Percentiles rank a stretch among this genome's conserved stretches.
Conservation (phyloP, 2,329 filamentous ascomycete species). For the Stagonosporopsis chrysanthemi region DNA sequence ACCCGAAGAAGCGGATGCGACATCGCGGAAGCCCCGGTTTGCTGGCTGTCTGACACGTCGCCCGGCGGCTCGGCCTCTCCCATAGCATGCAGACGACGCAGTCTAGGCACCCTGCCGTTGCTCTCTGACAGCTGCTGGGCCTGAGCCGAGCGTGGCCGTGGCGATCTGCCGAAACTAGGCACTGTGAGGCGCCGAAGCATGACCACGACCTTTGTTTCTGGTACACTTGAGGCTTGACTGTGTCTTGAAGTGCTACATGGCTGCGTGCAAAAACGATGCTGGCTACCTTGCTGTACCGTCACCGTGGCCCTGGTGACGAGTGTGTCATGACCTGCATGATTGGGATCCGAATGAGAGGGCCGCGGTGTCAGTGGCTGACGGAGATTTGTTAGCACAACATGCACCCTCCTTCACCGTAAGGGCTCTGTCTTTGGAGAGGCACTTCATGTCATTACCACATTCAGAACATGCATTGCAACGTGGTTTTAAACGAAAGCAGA, state of each 20-base stretch:
- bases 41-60: slow-evolving; percentile 13
- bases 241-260: background rate
- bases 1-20: slow-evolving; percentile 7
- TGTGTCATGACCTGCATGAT: slow-evolving; percentile 14
- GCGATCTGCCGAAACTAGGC: slow-evolving; percentile 5
- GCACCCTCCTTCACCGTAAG: background rate
- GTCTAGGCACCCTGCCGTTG: slow-evolving; percentile 12
- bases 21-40: slow-evolving; percentile 5
- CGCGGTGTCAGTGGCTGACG: slow-evolving; percentile 9
- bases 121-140: slow-evolving; percentile 8
- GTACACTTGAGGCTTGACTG: background rate
- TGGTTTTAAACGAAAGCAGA: background rate
- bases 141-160: slow-evolving; percentile 5
- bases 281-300: background rate
- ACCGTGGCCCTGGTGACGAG: background rate
- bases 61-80: background rate
- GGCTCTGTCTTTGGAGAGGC: no score
- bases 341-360: background rate
- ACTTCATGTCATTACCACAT: no score
- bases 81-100: slow-evolving; percentile 13
- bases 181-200: slow-evolving; percentile 7
- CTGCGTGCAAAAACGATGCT: slow-evolving; percentile 1
- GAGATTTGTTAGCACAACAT: background rate
- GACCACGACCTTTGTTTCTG: background rate
- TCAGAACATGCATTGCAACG: background rate